Conservation (phyloP, 164 flowering plant genomes). For the Stephania cephalantha region DNA sequence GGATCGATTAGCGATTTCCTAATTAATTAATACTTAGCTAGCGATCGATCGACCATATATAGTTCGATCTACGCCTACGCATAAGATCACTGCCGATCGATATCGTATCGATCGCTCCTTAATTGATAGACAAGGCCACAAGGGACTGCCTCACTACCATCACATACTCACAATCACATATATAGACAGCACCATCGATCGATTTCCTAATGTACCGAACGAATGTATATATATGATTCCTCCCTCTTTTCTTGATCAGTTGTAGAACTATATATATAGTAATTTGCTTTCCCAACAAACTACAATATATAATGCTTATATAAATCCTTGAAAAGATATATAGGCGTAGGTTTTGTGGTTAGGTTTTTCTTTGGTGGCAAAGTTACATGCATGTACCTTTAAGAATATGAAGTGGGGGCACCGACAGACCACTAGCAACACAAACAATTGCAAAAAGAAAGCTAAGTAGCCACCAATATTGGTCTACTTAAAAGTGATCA, state of each 20-base stretch:
- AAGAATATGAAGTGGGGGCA: neutral
- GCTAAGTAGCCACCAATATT: neutral
- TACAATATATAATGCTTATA: too few relatives aligned
- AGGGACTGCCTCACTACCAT: conserved; percentile 14
- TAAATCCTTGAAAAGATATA: too few relatives aligned
- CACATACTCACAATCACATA: conserved; percentile 7
- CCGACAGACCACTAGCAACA: neutral
- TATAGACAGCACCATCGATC: neutral
- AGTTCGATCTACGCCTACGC: too few relatives aligned
- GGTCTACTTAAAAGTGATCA: neutral
- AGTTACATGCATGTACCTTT: neutral
- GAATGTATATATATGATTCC: neutral
- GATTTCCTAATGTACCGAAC: neutral
- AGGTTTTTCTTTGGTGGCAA: too few relatives aligned
- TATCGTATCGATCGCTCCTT: too few relatives aligned
- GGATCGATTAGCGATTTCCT: too few relatives aligned
- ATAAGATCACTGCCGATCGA: too few relatives aligned
- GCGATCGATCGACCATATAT: too few relatives aligned
- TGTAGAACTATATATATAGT: neutral
- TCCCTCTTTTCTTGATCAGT: neutral
- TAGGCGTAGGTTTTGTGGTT: too few relatives aligned
- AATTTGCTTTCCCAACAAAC: neutral
- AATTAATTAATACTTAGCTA: too few relatives aligned
- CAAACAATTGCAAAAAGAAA: neutral
- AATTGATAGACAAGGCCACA: neutral